Conservation (phyloP, 2,329 filamentous ascomycete species). For the Diplocarpon mali region DNA sequence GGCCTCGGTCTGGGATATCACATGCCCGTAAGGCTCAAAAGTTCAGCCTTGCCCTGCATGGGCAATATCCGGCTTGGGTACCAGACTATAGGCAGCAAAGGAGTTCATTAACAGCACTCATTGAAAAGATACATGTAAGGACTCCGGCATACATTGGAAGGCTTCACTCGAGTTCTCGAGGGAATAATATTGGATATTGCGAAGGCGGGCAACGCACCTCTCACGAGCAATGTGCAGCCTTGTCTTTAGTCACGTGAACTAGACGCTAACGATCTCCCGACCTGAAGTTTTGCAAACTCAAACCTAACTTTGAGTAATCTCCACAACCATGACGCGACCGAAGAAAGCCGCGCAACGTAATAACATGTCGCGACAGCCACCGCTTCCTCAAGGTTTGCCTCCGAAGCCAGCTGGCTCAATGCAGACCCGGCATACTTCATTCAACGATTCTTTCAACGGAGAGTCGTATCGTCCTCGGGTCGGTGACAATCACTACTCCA, state of each 20-base stretch:
- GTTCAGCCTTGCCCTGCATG: neutral
- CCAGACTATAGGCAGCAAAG: too few relatives aligned
- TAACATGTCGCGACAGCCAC: constrained; percentile 24
- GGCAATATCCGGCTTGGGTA: too few relatives aligned
- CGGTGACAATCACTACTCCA: constrained; percentile 4
- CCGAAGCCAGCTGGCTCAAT: constrained; percentile 11
- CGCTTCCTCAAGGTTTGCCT: constrained; percentile 21
- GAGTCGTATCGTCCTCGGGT: constrained; percentile 14
- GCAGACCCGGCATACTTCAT: neutral
- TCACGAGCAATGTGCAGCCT: neutral
- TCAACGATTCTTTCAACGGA: constrained; percentile 3
- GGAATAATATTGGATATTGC: too few relatives aligned
- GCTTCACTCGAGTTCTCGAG: too few relatives aligned
- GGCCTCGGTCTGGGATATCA: neutral
- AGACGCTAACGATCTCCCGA: neutral
- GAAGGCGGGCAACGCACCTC: too few relatives aligned
- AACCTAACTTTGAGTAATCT: too few relatives aligned
- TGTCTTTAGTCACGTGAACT: neutral
- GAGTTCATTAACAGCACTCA: too few relatives aligned
- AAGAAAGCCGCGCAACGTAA: constrained; percentile 4
- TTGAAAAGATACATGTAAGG: too few relatives aligned
- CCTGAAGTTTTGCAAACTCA: neutral
- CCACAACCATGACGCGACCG: constrained; percentile 1
- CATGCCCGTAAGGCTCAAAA: neutral
- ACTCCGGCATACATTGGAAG: too few relatives aligned